Evolutionary conservation across 345 rosid genomes (phyloP).

Genomic region (Corchorus capsularis): DNA sequence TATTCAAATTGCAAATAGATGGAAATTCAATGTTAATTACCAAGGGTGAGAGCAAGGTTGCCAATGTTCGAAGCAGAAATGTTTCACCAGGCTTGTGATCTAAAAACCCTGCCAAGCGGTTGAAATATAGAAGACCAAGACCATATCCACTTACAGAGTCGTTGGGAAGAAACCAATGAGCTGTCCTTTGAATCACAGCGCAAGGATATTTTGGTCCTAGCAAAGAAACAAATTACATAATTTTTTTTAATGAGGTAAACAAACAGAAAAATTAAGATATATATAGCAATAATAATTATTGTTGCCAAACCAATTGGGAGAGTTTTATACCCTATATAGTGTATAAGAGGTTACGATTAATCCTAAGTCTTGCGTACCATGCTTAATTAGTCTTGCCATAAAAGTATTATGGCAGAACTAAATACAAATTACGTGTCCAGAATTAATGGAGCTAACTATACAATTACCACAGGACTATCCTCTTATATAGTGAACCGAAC

Average conservation of each 20-base stretch:
- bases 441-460: too few relatives aligned
- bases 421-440: too few relatives aligned
- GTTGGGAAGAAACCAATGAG: constrained; percentile 31
- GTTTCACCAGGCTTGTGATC: constrained; percentile 47
- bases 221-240: background rate
- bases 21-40: constrained; percentile 16
- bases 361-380: too few relatives aligned
- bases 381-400: too few relatives aligned
- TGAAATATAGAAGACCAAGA: constrained; percentile 29
- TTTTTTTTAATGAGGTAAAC: too few relatives aligned
- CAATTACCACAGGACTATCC: too few relatives aligned
- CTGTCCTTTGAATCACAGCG: constrained; percentile 33
- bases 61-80: constrained; percentile 24
- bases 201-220: constrained; percentile 38
- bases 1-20: too few relatives aligned
- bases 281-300: background rate
- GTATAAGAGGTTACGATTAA: too few relatives aligned
- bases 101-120: constrained; percentile 30
- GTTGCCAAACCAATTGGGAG: background rate
- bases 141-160: background rate
- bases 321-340: too few relatives aligned
- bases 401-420: too few relatives aligned
- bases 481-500: too few relatives aligned
- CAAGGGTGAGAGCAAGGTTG: constrained; percentile 38
- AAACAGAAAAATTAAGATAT: too few relatives aligned